Conservation (phyloP, 140 eudicot genomes). For the Oenanthe javanica region DNA sequence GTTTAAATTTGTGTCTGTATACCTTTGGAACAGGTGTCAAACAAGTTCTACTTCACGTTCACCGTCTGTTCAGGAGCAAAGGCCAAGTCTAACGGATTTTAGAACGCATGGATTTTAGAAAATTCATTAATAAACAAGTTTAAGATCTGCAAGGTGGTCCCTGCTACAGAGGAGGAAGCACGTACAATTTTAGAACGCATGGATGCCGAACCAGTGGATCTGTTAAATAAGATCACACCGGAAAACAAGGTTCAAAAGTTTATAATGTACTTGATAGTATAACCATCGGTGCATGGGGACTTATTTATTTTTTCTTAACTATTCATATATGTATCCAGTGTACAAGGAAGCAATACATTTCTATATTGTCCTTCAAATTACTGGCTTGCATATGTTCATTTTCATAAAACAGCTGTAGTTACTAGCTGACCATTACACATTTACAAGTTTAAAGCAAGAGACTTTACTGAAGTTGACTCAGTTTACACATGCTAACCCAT, state of each 20-base stretch:
- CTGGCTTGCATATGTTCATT: neutral
- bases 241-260: neutral
- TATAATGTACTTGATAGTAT: neutral
- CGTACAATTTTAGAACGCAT: slow-evolving; percentile 75
- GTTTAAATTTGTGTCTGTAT: neutral
- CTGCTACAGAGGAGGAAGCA: slow-evolving; percentile 99
- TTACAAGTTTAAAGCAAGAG: too few species aligned
- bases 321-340: neutral
- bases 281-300: neutral
- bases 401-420: too few species aligned
- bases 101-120: too few species aligned
- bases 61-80: slow-evolving; percentile 84
- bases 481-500: neutral
- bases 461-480: neutral
- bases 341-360: neutral
- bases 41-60: slow-evolving; percentile 90
- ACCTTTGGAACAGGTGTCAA: slow-evolving; percentile 59
- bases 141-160: slow-evolving; percentile 86
- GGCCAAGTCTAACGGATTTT: slow-evolving; percentile 35
- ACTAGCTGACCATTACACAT: too few species aligned
- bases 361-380: neutral
- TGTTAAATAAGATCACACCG: neutral
- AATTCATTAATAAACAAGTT: neutral
- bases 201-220: slow-evolving; percentile 57
- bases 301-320: neutral